Percentiles rank a stretch among this genome's conserved stretches.
Conservation (phyloP, 257 asterid genomes). For the Petunia axillaris region DNA sequence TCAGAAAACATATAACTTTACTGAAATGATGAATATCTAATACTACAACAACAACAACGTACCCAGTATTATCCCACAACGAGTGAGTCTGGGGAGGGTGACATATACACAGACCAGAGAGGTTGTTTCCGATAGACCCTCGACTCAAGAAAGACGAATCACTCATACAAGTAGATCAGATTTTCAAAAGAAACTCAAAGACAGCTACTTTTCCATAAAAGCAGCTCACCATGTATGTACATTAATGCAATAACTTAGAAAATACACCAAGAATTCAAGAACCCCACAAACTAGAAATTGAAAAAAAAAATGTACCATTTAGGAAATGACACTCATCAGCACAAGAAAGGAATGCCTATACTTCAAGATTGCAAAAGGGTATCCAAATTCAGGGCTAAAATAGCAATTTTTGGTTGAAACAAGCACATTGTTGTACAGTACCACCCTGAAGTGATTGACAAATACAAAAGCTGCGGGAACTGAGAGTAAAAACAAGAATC, state of each 20-base stretch:
- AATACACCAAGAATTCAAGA: background rate
- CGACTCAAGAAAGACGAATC: background rate
- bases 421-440: slow-evolving; percentile 32
- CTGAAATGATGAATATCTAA: background rate
- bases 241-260: background rate
- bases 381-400: slow-evolving; percentile 32
- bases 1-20: background rate
- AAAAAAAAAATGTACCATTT: slow-evolving; percentile 36
- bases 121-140: no score
- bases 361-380: slow-evolving; percentile 8
- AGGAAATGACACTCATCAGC: slow-evolving; percentile 35
- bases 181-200: background rate
- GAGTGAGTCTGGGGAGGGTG: no score
- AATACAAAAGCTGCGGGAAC: slow-evolving; percentile 22
- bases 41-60: no score
- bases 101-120: no score
- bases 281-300: background rate
- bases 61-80: no score
- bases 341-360: slow-evolving; percentile 10
- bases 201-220: background rate
- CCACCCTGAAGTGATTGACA: slow-evolving; percentile 14
- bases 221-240: background rate
- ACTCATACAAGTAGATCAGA: background rate
- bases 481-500: background rate
- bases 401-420: slow-evolving; percentile 33